Percentiles rank a stretch among this genome's conserved stretches.
phyloP scores from a whole-genome alignment of 1,284 basidiomycete species.

The Heterobasidion annosum region DNA sequence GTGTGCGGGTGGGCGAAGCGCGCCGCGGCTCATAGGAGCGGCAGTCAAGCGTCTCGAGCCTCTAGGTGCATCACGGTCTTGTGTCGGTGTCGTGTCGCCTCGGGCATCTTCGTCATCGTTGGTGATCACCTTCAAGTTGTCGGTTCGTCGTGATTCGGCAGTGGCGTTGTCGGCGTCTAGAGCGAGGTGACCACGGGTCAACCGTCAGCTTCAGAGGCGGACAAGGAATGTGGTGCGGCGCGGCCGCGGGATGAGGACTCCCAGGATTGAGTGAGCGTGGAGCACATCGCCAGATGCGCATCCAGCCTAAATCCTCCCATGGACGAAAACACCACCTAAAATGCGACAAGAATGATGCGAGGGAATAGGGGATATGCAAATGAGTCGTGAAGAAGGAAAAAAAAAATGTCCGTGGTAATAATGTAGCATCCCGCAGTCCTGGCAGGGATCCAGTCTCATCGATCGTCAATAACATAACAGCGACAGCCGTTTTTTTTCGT shows the following conservation, averaged over 20 bases:
- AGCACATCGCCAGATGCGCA: conserved; percentile 21
- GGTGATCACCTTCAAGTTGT: conserved; percentile 37
- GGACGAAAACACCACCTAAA: conserved; percentile 11
- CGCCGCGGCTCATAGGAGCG: conserved; percentile 31
- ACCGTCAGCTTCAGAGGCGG: conserved; percentile 8
- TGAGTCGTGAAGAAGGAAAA: conserved; percentile 30
- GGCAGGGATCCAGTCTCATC: conserved; percentile 39
- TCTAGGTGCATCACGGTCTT: conserved; percentile 44
- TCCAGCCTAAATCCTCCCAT: conserved; percentile 16
- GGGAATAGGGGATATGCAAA: conserved; percentile 16
- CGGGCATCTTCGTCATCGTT: conserved; percentile 34
- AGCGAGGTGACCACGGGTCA: conserved; percentile 14
- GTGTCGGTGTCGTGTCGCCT: conserved; percentile 52
- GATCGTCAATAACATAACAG: conserved; percentile 22
- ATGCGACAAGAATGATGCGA: conserved; percentile 2
- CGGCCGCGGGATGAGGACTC: conserved; percentile 14
- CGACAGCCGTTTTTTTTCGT: conserved; percentile 22
- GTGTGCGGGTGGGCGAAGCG: conserved; percentile 37
- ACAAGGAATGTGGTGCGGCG: conserved; percentile 12
- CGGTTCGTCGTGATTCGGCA: conserved; percentile 14
- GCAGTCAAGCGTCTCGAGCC: conserved; percentile 36
- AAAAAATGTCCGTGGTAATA: conserved; percentile 8
- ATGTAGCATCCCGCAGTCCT: conserved; percentile 34
- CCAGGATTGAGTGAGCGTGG: conserved; percentile 6
- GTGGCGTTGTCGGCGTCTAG: conserved; percentile 11